Base-by-base conservation (phyloP, 768 basidiomycete genomes). In the Suillus tomentosus region DNA sequence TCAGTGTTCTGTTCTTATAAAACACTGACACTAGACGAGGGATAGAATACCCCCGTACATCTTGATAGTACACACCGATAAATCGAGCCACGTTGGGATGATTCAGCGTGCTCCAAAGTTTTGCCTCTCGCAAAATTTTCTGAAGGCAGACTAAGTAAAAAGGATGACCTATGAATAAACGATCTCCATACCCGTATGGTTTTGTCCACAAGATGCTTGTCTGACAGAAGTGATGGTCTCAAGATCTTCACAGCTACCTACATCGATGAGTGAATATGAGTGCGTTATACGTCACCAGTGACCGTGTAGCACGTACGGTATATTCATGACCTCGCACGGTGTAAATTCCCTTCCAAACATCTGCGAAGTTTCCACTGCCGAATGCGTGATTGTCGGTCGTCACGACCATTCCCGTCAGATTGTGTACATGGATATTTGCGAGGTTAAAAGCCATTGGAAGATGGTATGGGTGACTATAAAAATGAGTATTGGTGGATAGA, bases 101-200 rank as follows among this genome's bases (percentile, higher is more conserved):
- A 24, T 59, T 36, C 50, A 74, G 45, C 2, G 65, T 63, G 48
- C 68, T 60, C 73, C 73, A 74, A 22, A 74, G 65, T 47, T 69
- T 71, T 48, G 66, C 73, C 65, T 74, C 73, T 53, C 73, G 70
- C 19, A 67, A 54, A 27, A 76, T 66, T 67, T 73, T 73, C 74
- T 76, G 57, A 27, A 54, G 19, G 3, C 14, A 58, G 17, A 24
- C 24, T 58, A 6, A 42, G 17, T 13, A 19, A 58, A 40, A 42
- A 42, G 24, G 17, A 58, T 42, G 13, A 42, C 9, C 3, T 3
- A 19, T 3, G 17, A 31, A 17, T 11, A 17, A 42, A 58, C 0
- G 27, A 6, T 19, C 11, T 42, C 31, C 27, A 31, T 53, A 58
- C 57, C 17, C 42, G 17, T 42, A 31, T 19, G 3, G 27, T 19